These are phyloP conservation scores for Cantharellus cinnabarinus DNA, from an alignment of 768 basidiomycete species.

Conservation along the genomic window DNA sequence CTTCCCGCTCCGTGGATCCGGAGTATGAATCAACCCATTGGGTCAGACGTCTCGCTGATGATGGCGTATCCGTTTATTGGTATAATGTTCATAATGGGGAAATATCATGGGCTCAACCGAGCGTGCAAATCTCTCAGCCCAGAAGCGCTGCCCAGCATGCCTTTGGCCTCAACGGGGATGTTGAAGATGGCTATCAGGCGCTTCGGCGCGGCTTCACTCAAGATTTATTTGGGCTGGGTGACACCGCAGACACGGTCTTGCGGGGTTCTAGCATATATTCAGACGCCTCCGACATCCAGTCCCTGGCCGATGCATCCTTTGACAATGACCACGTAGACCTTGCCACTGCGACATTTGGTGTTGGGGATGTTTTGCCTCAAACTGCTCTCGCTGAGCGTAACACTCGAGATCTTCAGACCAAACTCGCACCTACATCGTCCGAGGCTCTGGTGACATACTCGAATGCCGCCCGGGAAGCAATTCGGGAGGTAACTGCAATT, in stretches of 20 bases:
- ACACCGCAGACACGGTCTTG: background rate
- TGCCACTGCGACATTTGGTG: background rate
- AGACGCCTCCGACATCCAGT: constrained; percentile 58
- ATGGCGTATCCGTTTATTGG: constrained; percentile 65
- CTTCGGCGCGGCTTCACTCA: background rate
- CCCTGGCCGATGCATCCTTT: constrained; percentile 17
- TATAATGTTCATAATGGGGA: constrained; percentile 48
- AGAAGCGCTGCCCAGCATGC: background rate
- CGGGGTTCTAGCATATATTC: constrained; percentile 48
- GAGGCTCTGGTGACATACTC: constrained; percentile 8
- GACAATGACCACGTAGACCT: constrained; percentile 1
- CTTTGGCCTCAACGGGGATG: background rate
- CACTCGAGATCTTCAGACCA: constrained; percentile 3
- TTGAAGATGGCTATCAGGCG: background rate
- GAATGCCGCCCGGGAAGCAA: constrained; percentile 8
- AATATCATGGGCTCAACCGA: constrained; percentile 47
- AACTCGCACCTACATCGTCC: constrained; percentile 3
- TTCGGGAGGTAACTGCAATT: constrained; percentile 8
- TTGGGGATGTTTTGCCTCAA: background rate
- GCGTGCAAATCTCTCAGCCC: background rate
- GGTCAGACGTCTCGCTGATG: constrained; percentile 60
- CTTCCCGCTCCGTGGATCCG: background rate
- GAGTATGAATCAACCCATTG: constrained; percentile 45
- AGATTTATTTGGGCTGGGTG: background rate
- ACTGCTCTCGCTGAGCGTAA: constrained; percentile 1